Percentiles rank a stretch among this genome's conserved stretches.
Conservation (phyloP, 768 basidiomycete genomes). For the Mycena kentingensis region DNA sequence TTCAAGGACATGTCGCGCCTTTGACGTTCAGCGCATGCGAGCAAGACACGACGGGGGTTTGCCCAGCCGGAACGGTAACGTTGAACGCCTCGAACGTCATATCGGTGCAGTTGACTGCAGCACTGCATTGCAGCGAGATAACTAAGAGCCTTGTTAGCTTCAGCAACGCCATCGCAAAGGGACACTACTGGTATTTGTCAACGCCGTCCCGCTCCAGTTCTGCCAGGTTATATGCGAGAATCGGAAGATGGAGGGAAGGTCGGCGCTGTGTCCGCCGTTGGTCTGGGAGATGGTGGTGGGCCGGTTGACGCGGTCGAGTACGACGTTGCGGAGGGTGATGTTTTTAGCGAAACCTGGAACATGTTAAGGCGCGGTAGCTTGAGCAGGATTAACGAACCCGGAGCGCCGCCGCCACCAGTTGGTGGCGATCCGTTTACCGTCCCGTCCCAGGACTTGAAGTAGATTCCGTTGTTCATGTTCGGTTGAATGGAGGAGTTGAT, state of each 20-base stretch:
- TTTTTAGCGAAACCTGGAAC: conserved; percentile 1
- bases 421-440: conserved; percentile 9
- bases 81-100: conserved; percentile 5
- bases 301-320: conserved; percentile 1
- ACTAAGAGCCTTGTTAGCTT: neutral
- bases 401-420: conserved; percentile 10
- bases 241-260: conserved; percentile 9
- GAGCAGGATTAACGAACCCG: neutral
- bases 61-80: conserved; percentile 5
- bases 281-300: conserved; percentile 8
- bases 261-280: conserved; percentile 2
- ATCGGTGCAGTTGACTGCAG: conserved; percentile 4
- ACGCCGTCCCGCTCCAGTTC: conserved; percentile 11
- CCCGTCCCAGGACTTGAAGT: conserved; percentile 17
- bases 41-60: conserved; percentile 6
- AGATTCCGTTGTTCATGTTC: conserved; percentile 53
- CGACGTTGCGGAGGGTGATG: conserved; percentile 4
- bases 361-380: neutral
- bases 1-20: neutral
- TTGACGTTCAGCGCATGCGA: neutral
- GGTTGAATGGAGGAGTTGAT: conserved; percentile 52
- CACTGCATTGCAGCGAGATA: conserved; percentile 8
- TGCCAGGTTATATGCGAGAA: conserved; percentile 5
- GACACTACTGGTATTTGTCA: conserved; percentile 5
- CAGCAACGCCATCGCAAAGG: neutral